phyloP scores from a whole-genome alignment of 2,329 filamentous ascomycete genomes.

The Cordyceps cateniannulata region DNA sequence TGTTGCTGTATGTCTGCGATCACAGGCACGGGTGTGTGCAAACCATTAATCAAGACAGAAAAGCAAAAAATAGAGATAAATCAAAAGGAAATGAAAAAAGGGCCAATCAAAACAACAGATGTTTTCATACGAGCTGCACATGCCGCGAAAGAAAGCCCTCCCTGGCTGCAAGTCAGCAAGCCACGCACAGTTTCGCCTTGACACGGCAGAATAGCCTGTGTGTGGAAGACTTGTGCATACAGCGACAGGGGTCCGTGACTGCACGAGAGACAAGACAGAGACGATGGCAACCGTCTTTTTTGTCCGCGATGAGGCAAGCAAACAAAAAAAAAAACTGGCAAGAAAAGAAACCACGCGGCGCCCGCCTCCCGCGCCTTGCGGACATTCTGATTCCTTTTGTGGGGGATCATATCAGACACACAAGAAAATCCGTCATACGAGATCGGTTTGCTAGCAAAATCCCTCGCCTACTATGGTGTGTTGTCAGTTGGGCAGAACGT shows the following conservation, averaged over 20 bases:
- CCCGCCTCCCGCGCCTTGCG: too few species aligned
- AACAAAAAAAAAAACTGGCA: too few species aligned
- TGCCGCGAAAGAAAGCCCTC: neutral
- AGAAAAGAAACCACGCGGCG: too few species aligned
- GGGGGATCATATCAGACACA: too few species aligned
- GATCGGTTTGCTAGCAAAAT: too few species aligned
- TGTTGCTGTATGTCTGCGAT: neutral
- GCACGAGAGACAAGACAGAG: neutral
- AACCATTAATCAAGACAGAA: neutral
- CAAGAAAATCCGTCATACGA: too few species aligned
- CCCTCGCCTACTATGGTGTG: too few species aligned
- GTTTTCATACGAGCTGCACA: neutral
- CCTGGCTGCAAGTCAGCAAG: slow-evolving; percentile 2
- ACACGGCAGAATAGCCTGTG: neutral
- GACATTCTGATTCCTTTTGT: too few species aligned
- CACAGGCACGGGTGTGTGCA: too few species aligned
- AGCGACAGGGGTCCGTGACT: neutral
- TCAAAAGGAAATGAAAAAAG: neutral
- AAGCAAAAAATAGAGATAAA: neutral
- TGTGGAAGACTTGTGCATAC: neutral
- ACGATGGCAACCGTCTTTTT: neutral
- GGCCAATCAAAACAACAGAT: neutral
- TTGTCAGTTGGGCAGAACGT: too few species aligned
- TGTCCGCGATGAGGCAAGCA: too few species aligned
- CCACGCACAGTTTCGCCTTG: neutral